phyloP scores from a whole-genome alignment of 768 basidiomycete species.

The Phanerochaete carnosa region DNA sequence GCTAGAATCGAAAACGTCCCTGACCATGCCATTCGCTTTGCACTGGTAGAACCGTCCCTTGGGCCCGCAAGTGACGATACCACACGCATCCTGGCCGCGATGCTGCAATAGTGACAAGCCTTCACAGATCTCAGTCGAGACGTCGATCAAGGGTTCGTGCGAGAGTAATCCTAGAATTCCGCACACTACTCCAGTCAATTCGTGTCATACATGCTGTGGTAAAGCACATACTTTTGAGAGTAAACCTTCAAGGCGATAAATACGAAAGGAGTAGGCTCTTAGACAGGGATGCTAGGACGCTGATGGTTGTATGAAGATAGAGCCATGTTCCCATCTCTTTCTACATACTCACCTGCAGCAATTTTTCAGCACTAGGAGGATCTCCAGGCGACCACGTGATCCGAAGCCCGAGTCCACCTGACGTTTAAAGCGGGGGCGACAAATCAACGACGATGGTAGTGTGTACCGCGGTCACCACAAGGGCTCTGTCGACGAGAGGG shows the following conservation, averaged over 20 bases:
- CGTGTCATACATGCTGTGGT: background rate
- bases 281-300: background rate
- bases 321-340: background rate
- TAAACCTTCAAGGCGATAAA: conserved; percentile 1
- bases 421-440: background rate
- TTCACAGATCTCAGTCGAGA: conserved; percentile 88
- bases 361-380: conserved; percentile 1
- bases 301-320: background rate
- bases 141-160: conserved; percentile 70
- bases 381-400: conserved; percentile 2
- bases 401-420: background rate
- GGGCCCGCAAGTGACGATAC: conserved; percentile 92
- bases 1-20: conserved; percentile 88
- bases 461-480: background rate
- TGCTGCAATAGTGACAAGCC: conserved; percentile 96
- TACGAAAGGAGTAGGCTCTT: background rate
- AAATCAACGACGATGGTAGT: background rate
- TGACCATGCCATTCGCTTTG: conserved; percentile 99
- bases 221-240: conserved; percentile 25
- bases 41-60: conserved; percentile 97
- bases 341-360: conserved; percentile 1
- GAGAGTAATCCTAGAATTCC: conserved; percentile 88
- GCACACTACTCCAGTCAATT: conserved; percentile 57
- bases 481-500: background rate
- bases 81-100: conserved; percentile 96